These are phyloP conservation scores for Fusarium algeriense DNA, from an alignment of 2,329 filamentous ascomycete genomes.

Conservation along the genomic window DNA sequence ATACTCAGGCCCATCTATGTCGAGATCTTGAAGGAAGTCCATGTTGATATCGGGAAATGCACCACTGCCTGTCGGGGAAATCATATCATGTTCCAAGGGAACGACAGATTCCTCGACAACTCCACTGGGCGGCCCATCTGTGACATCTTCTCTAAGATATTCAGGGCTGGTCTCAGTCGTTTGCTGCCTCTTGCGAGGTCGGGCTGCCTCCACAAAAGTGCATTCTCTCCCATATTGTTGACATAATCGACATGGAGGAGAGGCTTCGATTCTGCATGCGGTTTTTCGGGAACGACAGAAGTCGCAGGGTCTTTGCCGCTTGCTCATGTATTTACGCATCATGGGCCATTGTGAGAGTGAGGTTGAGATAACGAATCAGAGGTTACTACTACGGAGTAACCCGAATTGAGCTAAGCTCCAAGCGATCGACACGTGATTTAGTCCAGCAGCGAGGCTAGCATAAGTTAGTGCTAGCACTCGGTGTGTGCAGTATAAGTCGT, in stretches of 20 bases:
- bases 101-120: accelerated
- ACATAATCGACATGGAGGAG: not conserved
- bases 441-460: no score
- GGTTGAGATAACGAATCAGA: not conserved
- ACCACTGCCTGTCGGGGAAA: not conserved
- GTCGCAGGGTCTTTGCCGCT: slow-evolving; percentile 12
- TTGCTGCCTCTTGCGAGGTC: slow-evolving; percentile 2
- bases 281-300: slow-evolving; percentile 9
- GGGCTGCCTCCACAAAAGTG: not conserved
- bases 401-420: not conserved
- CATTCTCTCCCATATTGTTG: not conserved
- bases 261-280: not conserved
- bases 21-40: slow-evolving; percentile 6
- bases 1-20: not conserved
- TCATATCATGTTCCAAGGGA: accelerated
- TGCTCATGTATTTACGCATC: slow-evolving; percentile 22
- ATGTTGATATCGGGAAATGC: not conserved
- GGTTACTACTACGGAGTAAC: not conserved
- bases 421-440: no score
- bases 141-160: accelerated
- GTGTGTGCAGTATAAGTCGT: no score
- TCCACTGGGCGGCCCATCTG: accelerated
- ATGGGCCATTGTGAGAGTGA: accelerated
- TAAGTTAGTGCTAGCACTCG: no score
- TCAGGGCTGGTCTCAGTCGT: not conserved